A percentile compares a stretch with the other conserved stretches of the same genome.
Conservation (phyloP, 176 grass and related monocot genomes). For the Musa beccarii region DNA sequence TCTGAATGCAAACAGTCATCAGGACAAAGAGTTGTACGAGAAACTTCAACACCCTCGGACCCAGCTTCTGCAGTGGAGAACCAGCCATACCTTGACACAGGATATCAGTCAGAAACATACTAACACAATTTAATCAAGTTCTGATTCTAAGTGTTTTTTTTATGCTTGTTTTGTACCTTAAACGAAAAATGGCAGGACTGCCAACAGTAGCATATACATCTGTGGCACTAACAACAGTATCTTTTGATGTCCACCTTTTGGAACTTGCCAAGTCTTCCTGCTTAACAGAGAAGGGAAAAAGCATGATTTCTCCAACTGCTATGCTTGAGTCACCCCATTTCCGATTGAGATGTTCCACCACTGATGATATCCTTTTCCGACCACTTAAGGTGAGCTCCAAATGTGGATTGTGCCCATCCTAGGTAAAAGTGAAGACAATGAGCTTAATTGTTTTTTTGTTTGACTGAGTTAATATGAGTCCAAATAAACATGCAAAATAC, state of each 20-base stretch:
- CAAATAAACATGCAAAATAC: not conserved
- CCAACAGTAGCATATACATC: slow-evolving; percentile 73
- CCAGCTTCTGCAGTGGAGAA: slow-evolving; percentile 57
- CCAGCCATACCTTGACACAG: slow-evolving; percentile 80
- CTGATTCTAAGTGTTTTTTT: not conserved
- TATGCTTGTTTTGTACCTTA: slow-evolving; percentile 47
- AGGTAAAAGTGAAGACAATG: not conserved
- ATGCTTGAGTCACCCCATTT: slow-evolving; percentile 89
- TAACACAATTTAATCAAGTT: not conserved
- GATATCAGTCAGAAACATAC: slow-evolving; percentile 7
- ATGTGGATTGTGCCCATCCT: slow-evolving; percentile 93
- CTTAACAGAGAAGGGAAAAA: slow-evolving; percentile 75
- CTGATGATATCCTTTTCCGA: slow-evolving; percentile 91
- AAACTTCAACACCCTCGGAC: slow-evolving; percentile 38
- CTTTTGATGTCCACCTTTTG: slow-evolving; percentile 72
- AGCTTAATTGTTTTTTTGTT: slow-evolving; percentile 18
- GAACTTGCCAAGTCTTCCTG: slow-evolving; percentile 64
- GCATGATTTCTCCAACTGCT: slow-evolving; percentile 66
- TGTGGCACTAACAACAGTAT: slow-evolving; percentile 44
- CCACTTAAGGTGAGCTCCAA: slow-evolving; percentile 93
- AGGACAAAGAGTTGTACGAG: slow-evolving; percentile 27
- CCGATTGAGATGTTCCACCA: slow-evolving; percentile 84
- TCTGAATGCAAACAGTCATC: slow-evolving; percentile 49
- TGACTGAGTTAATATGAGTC: slow-evolving; percentile 21
- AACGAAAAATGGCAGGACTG: slow-evolving; percentile 80